Base-by-base conservation (phyloP, 2,329 filamentous ascomycete genomes). In the Beauveria scarabaeidicola region DNA sequence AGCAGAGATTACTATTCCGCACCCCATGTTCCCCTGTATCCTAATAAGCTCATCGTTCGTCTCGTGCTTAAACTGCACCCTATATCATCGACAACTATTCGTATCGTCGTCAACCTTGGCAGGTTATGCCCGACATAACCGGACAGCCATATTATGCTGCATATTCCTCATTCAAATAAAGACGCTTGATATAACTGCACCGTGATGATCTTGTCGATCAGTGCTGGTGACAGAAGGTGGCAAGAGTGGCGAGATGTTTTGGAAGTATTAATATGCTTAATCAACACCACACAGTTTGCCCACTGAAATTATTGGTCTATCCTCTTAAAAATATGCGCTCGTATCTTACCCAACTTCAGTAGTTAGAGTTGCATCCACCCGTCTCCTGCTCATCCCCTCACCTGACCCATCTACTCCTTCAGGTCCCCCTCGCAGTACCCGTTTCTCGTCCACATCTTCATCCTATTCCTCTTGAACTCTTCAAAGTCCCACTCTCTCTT, bases 401-500 rank as follows among this genome's bases (percentile, higher is more conserved):
- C 11, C 17, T 15, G 17, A 32, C 43, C 19, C 25, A 10, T 29
- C 32, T 40, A 51, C 11, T 23, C 36, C 7, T 51, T 25, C 17
- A 36, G 5, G 21, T 52, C 47, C 70, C 69, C 64, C 40, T 59
- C 57, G 40, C 77, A 77, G 54, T 78, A 78, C 32, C 75, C 76
- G n/a, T 59, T 59, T 8, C 80, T 72, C 5, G 80, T 79, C 82
- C 81, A 85, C 3, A 68, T 60, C 59, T 70, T 70, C 74, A 85
- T 74, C 76, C 91, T 96, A 63, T 94, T 86, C 66, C 79, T 78
- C 62, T 87, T 84, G 70, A 97, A 97, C 63, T 89, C 84, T 52
- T 87, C 85, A 74, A 91, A 94, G 70, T 96, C 90, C 93, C 93
- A 97, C 71, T 96, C 91, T 23, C 76, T 73, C 36, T 82, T 77